Base-by-base conservation (phyloP, 257 asterid species). In the Solanum arcanum region DNA sequence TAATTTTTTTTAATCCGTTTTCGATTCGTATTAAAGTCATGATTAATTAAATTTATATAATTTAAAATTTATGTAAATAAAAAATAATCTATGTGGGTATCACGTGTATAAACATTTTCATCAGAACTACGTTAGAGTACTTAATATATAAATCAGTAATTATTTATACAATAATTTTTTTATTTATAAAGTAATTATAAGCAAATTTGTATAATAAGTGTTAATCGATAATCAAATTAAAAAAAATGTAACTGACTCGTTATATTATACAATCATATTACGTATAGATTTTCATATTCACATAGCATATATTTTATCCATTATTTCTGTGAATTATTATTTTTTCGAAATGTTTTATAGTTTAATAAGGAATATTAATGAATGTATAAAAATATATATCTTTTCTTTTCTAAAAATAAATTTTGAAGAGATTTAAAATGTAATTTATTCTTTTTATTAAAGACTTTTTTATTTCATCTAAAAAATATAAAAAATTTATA, bases 361-460 rank as follows among this genome's bases (percentile, higher is more conserved):
- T 91, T 91, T 90, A 91, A 92, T 90, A 68, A 68, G 21, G 75
- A 68, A 68, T 68, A 29, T 27, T 66, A 56, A 52, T 56, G 64
- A 56, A 18, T 56, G 2, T 18, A 6, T 56, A 56, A 1, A 3
- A 16, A 16, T 18, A 7, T 20, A 12, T 10, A 10, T 42, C 4
- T 46, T 46, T 46, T 46, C 52, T 46, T 56, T 56, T 56, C n/a
- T 12, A 56, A 56, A 56, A 56, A 56, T 56, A 56, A 18, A 56
- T 18, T 56, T 56, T 56, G 5, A 56, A 56, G 2, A 56, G 64
- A 56, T 56, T 7, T 56, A 56, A 56, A 56, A 18, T 56, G n/a
- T 56, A 56, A 56, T 56, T 56, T 56, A 56, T 56, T 56, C 25
- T 56, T 56, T 56, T 18, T 56, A 56, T 18, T 0, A 1, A 10